Base-by-base conservation (phyloP, 2,329 filamentous ascomycete genomes). In the Fusarium musae region DNA sequence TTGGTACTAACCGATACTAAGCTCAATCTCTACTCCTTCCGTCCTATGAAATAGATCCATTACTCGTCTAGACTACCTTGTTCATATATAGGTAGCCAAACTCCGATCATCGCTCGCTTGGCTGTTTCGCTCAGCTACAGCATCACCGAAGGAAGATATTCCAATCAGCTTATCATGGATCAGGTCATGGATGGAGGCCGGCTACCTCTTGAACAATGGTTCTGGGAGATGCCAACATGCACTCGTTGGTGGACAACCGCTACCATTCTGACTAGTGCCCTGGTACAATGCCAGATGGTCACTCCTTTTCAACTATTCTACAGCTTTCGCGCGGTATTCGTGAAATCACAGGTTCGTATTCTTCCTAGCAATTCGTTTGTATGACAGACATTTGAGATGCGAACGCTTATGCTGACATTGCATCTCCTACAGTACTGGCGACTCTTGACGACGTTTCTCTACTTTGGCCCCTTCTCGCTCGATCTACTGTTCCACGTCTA, bases 401-500 rank as follows among this genome's bases (percentile, higher is more conserved):
- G 36, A 60, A 50, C 12, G 21, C 13, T 36, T 50, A 30, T 61
- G 60, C 75, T 78, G 34, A 78, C 66, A 34, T 40, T 58, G 34
- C 43, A 17, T n/a, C 37, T 26, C 32, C 19, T 66, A 75, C 74
- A 98, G 94, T 98, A 97, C 83, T 99, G 96, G 96, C 93, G 96
- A 44, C 87, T 99, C n/a, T 79, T 97, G 44, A 97, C 96, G 5
- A 97, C 96, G 3, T 99, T 99, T 84, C 90, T 98, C 79, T 99
- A 98, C 86, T 98, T 98, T 80, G 96, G 96, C 5, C 95, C 96
- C 5, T 91, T 98, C 74, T 96, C 93, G 36, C 90, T 99, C 80
- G 96, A 98, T 82, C 91, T 99, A 44, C 88, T 98, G 76, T 98
- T 98, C 86, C 96, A 98, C 82, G 93, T 98, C 82, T 99, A 98